These are phyloP conservation scores for Aspergillus aculeatus DNA, from an alignment of 2,329 filamentous ascomycete genomes.

Conservation along the genomic window DNA sequence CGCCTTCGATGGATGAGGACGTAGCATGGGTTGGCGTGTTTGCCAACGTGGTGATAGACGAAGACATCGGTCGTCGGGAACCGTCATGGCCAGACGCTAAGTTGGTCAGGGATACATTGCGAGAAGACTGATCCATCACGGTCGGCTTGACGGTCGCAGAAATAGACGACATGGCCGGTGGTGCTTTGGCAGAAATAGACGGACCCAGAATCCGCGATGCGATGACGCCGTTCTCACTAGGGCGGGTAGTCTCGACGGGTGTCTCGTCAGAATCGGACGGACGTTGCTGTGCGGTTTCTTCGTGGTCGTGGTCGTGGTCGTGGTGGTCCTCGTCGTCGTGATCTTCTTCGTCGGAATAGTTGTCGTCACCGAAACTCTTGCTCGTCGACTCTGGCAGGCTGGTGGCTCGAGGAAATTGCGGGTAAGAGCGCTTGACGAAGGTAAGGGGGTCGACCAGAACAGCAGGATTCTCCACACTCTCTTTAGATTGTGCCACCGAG, in stretches of 20 bases:
- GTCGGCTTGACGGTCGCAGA: conserved; percentile 45
- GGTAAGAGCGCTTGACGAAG: conserved; percentile 42
- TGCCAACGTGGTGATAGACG: conserved; percentile 27
- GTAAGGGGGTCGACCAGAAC: conserved; percentile 41
- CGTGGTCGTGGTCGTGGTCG: conserved; percentile 15
- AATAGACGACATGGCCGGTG: conserved; percentile 50
- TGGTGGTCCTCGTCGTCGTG: conserved; percentile 16
- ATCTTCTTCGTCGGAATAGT: conserved; percentile 22
- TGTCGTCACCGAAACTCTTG: conserved; percentile 30
- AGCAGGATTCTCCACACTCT: conserved; percentile 34
- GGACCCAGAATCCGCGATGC: conserved; percentile 39
- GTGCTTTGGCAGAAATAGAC: conserved; percentile 44
- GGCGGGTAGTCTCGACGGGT: conserved; percentile 19
- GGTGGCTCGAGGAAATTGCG: conserved; percentile 38
- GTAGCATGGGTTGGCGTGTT: conserved; percentile 36
- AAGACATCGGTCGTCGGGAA: conserved; percentile 32
- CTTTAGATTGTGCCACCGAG: conserved; percentile 40
- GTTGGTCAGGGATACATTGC: conserved; percentile 38
- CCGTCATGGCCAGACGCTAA: conserved; percentile 34
- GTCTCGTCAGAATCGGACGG: conserved; percentile 21
- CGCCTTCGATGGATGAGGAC: conserved; percentile 50
- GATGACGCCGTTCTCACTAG: conserved; percentile 37
- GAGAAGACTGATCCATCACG: conserved; percentile 34
- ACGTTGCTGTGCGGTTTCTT: conserved; percentile 15
- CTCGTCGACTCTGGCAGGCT: conserved; percentile 40